Evolutionary conservation across 1,284 basidiomycete genomes (phyloP), one percentile per base, ranked within the genome.

Genomic region (Pulchroboletus neoregius): DNA sequence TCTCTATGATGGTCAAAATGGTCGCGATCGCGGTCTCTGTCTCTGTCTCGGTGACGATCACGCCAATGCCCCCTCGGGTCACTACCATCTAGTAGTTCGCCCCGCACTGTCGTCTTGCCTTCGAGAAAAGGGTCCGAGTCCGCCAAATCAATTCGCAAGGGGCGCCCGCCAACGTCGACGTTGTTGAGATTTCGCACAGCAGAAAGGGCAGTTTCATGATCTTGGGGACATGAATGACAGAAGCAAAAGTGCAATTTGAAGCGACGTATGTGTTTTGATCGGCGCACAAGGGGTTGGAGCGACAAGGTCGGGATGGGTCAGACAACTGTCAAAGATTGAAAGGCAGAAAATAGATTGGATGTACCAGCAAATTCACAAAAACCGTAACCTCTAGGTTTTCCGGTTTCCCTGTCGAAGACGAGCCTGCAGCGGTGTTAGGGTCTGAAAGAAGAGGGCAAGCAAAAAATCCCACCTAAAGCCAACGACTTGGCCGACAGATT

Each of bases 341-440:
- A 61, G 64, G 58, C 55, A 45, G 48, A 48, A 44, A 42, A 68
- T 67, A 59, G 63, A 64, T 69, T 62, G 63, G 57, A 75, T 80
- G 68, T 76, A 94, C 92, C 92, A 60, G 89, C 85, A 66, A 93
- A 97, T 78, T 96, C 93, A 72, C 94, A 94, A 66, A 97, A 97
- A 11, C 94, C 95, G 65, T 96, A 99, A 12, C 96, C 95, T 70
- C 91, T 93, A 40, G 94, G 91, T 67, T 95, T 93, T 47, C 94
- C 94, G 15, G 94, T 96, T 49, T 93, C 90, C 57, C 91, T 78
- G 72, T 99, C 95, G 69, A 94, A 97, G 43, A 98, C 94, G 53
- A 96, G 81, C 63, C 94, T 94, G 61, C 42, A 33, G 28, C 1
- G 7, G 31, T 9, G 20, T 63, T 7, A 47, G 46, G 2, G 10